These are phyloP conservation scores for Mycena indigotica DNA, from an alignment of 768 basidiomycete species.

Conservation along the genomic window DNA sequence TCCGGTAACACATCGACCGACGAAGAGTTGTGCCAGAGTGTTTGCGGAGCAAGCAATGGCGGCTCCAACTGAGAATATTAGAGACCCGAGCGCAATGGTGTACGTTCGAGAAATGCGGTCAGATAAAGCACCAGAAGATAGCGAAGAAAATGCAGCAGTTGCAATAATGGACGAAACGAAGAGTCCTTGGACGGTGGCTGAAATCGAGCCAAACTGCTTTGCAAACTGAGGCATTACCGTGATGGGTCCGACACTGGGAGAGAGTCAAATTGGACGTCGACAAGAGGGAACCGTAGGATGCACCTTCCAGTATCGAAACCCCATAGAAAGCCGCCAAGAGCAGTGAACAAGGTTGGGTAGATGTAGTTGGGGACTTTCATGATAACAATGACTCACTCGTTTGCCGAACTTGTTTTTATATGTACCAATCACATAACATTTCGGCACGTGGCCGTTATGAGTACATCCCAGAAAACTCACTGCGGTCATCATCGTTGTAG, in stretches of 20 bases:
- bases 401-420: too few species aligned
- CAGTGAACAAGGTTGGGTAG: slow-evolving; percentile 33
- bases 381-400: background rate
- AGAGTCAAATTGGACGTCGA: background rate
- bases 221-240: slow-evolving; percentile 50
- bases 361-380: slow-evolving; percentile 24
- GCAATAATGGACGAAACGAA: slow-evolving; percentile 47
- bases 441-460: too few species aligned
- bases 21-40: slow-evolving; percentile 40
- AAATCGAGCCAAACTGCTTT: slow-evolving; percentile 37
- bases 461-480: slow-evolving; percentile 58
- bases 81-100: slow-evolving; percentile 44
- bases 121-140: slow-evolving; percentile 44
- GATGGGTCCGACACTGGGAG: slow-evolving; percentile 37
- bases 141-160: slow-evolving; percentile 42
- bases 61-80: slow-evolving; percentile 45
- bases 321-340: slow-evolving; percentile 37
- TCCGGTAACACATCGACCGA: slow-evolving; percentile 49
- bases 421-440: too few species aligned
- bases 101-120: slow-evolving; percentile 50
- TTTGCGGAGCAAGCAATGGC: slow-evolving; percentile 40
- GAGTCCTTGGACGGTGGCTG: slow-evolving; percentile 43
- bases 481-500: slow-evolving; percentile 30
- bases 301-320: slow-evolving; percentile 37
- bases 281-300: background rate